phyloP scores from a whole-genome alignment of 768 basidiomycete species.

The Dioszegia crocea region DNA sequence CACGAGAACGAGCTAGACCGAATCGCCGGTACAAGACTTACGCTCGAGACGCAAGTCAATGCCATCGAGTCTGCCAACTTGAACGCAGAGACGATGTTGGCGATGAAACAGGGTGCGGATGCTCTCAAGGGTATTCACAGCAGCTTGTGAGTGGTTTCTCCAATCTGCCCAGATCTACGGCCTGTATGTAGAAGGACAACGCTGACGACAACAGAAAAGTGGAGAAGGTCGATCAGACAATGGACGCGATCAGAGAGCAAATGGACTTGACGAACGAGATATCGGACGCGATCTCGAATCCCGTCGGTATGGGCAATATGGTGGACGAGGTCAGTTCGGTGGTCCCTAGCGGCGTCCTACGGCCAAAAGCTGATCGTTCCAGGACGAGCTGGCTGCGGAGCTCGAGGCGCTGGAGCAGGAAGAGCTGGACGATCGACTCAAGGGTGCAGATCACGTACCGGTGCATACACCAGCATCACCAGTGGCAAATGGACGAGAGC shows the following conservation, averaged over 20 bases:
- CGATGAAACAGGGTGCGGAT: slow-evolving; percentile 91
- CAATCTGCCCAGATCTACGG: no score
- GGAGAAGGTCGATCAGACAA: slow-evolving; percentile 82
- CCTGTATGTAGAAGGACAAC: background rate
- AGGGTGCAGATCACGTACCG: slow-evolving; percentile 83
- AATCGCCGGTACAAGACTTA: slow-evolving; percentile 76
- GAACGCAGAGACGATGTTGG: slow-evolving; percentile 93
- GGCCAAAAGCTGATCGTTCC: slow-evolving; percentile 1
- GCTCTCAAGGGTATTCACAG: slow-evolving; percentile 61
- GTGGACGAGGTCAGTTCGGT: slow-evolving; percentile 68
- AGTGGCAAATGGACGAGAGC: slow-evolving; percentile 25
- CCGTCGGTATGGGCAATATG: slow-evolving; percentile 57
- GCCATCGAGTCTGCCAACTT: slow-evolving; percentile 96
- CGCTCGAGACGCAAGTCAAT: slow-evolving; percentile 93
- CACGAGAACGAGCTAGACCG: slow-evolving; percentile 81
- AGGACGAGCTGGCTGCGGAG: slow-evolving; percentile 76
- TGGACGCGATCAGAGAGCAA: slow-evolving; percentile 83
- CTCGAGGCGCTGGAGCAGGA: slow-evolving; percentile 85
- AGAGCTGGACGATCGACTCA: slow-evolving; percentile 74
- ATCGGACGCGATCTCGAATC: slow-evolving; percentile 76
- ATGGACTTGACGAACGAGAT: slow-evolving; percentile 90
- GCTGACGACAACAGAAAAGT: slow-evolving; percentile 58
- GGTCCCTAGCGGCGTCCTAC: background rate
- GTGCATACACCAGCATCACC: slow-evolving; percentile 64
- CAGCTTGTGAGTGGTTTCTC: slow-evolving; percentile 72